Conservation (phyloP, 2,329 filamentous ascomycete species). For the Cordyceps militaris region DNA sequence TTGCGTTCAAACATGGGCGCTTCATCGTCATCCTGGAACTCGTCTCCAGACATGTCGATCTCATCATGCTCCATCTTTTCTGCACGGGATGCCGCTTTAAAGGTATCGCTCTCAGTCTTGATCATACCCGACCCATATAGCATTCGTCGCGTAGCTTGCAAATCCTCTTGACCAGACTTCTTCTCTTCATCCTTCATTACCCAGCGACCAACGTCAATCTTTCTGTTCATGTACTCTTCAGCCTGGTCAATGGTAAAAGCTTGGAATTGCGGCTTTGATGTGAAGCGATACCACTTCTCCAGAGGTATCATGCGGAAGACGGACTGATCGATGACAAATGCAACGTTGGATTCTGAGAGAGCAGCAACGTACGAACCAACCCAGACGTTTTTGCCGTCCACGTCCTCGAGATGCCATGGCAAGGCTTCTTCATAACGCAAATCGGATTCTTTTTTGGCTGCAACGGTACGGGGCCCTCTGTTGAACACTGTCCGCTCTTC, state of each 20-base stretch:
- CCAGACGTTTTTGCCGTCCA: constrained; percentile 92
- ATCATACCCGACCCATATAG: constrained; percentile 49
- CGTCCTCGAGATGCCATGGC: constrained; percentile 95
- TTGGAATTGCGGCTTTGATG: constrained; percentile 70
- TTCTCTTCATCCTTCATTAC: constrained; percentile 63
- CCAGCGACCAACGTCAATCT: constrained; percentile 71
- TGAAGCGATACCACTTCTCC: constrained; percentile 93
- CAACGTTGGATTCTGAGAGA: constrained; percentile 77
- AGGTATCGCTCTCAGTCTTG: constrained; percentile 63
- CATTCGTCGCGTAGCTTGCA: constrained; percentile 50
- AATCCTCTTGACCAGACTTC: constrained; percentile 47
- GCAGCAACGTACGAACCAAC: constrained; percentile 85
- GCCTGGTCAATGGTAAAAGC: constrained; percentile 75
- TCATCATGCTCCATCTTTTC: constrained; percentile 67
- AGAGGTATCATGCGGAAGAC: constrained; percentile 81
- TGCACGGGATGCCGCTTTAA: constrained; percentile 49
- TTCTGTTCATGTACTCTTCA: constrained; percentile 75
- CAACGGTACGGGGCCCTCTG: constrained; percentile 70
- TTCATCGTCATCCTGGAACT: constrained; percentile 87
- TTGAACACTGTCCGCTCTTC: constrained; percentile 84
- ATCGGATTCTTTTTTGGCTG: constrained; percentile 65
- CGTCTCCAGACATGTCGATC: constrained; percentile 58
- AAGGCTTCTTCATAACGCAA: constrained; percentile 90
- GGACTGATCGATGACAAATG: constrained; percentile 62
- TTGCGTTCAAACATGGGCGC: constrained; percentile 67